Percentiles rank a stretch among this genome's conserved stretches.
Conservation (phyloP, 2,329 filamentous ascomycete species). For the Penicillium sumatraense region DNA sequence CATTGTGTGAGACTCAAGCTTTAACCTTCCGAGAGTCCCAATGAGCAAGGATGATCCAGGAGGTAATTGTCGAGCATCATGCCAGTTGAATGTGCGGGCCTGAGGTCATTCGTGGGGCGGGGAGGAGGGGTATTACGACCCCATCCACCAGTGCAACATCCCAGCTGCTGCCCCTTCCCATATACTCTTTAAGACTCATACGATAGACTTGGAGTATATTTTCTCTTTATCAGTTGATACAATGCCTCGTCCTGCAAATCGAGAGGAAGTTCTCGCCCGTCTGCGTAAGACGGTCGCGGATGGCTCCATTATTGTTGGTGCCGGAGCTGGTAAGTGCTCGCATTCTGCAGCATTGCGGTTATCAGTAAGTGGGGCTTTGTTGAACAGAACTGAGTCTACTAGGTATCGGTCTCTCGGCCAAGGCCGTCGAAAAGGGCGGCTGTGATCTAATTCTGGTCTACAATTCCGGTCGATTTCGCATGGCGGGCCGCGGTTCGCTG, state of each 20-base stretch:
- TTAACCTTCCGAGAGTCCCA: background rate
- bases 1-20: background rate
- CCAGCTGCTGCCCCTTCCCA: background rate
- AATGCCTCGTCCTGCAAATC: conserved; percentile 48
- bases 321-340: conserved; percentile 59
- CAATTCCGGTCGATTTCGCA: conserved; percentile 73
- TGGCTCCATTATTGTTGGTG: conserved; percentile 67
- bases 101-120: conserved; percentile 23
- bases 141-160: background rate
- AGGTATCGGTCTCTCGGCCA: conserved; percentile 72
- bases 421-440: conserved; percentile 70
- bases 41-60: background rate
- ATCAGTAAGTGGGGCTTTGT: background rate
- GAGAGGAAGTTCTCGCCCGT: conserved; percentile 59
- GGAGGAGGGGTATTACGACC: background rate
- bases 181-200: background rate
- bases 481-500: conserved; percentile 72
- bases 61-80: background rate
- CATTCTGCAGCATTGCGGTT: background rate
- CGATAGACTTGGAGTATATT: background rate
- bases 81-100: conserved; percentile 1
- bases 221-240: background rate
- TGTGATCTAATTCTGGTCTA: conserved; percentile 74
- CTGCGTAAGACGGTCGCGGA: conserved; percentile 60
- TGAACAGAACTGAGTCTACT: background rate